These are phyloP conservation scores for Triglochin maritima DNA, from an alignment of 106 monocot species.

Conservation along the genomic window DNA sequence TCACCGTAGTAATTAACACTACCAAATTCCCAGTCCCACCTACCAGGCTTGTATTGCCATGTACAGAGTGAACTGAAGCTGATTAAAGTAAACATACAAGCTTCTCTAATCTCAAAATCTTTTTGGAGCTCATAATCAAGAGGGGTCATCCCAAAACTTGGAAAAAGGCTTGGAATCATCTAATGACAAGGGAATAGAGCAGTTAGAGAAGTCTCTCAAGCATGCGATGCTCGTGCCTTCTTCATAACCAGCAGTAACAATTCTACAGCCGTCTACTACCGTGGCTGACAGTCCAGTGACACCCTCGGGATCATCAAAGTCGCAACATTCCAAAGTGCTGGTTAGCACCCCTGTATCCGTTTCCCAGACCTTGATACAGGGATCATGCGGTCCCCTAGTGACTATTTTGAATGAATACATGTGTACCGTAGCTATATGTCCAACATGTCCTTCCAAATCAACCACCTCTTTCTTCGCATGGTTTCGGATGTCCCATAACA, in stretches of 20 bases:
- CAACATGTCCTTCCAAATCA: conserved; percentile 34
- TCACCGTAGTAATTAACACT: no score
- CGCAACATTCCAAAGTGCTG: conserved; percentile 27
- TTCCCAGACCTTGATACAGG: conserved; percentile 50
- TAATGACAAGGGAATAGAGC: conserved; percentile 15
- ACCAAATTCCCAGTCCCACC: no score
- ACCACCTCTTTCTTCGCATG: conserved; percentile 21
- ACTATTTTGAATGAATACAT: conserved; percentile 62
- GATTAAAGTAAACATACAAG: no score
- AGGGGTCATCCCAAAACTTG: conserved; percentile 39
- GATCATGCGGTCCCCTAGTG: conserved; percentile 44
- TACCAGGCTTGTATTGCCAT: no score
- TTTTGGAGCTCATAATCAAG: no score
- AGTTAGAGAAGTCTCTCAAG: conserved; percentile 46
- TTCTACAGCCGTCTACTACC: conserved; percentile 47
- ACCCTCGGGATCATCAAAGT: conserved; percentile 1
- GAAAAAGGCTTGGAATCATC: conserved; percentile 7
- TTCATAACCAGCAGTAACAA: conserved; percentile 25
- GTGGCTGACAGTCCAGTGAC: conserved; percentile 28
- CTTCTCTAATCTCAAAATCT: no score
- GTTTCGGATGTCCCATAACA: conserved; percentile 69
- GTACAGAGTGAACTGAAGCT: no score
- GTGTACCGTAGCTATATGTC: conserved; percentile 40
- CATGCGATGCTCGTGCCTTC: conserved; percentile 14
- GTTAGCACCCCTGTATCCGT: conserved; percentile 27